Conservation (phyloP, 2,329 filamentous ascomycete species). For the Orbilia blumenaviensis region DNA sequence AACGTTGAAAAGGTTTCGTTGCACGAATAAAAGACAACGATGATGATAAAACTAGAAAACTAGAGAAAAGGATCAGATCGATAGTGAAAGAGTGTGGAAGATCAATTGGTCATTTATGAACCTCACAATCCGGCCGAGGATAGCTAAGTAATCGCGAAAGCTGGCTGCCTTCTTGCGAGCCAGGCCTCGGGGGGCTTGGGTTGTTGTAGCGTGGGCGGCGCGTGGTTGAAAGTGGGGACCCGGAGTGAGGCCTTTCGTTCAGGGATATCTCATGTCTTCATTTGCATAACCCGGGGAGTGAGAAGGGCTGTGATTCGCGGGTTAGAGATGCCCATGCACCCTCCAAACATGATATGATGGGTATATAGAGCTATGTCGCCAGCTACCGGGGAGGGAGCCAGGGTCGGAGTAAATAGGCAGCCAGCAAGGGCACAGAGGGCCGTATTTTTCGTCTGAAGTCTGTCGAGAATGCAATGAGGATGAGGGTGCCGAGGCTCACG, state of each 20-base stretch:
- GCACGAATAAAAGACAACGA: neutral
- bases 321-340: conserved; percentile 32
- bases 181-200: conserved; percentile 6
- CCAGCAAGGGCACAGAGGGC: neutral
- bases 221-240: conserved; percentile 15
- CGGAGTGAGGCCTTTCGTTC: conserved; percentile 26
- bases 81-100: neutral
- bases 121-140: neutral
- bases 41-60: neutral
- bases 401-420: conserved; percentile 22
- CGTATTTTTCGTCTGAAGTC: conserved; percentile 22
- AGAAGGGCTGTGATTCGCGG: conserved; percentile 18
- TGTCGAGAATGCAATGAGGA: conserved; percentile 6
- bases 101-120: conserved; percentile 17
- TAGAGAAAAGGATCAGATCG: neutral
- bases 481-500: too few relatives aligned
- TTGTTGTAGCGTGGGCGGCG: conserved; percentile 16
- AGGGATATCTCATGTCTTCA: conserved; percentile 44
- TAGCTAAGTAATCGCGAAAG: conserved; percentile 13
- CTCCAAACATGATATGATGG: conserved; percentile 38
- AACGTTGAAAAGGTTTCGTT: neutral
- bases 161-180: conserved; percentile 11
- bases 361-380: conserved; percentile 1
- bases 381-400: neutral
- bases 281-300: conserved; percentile 31